phyloP scores from a whole-genome alignment of 352 stramenopile genomes.

The Phytophthora hibernalis region DNA sequence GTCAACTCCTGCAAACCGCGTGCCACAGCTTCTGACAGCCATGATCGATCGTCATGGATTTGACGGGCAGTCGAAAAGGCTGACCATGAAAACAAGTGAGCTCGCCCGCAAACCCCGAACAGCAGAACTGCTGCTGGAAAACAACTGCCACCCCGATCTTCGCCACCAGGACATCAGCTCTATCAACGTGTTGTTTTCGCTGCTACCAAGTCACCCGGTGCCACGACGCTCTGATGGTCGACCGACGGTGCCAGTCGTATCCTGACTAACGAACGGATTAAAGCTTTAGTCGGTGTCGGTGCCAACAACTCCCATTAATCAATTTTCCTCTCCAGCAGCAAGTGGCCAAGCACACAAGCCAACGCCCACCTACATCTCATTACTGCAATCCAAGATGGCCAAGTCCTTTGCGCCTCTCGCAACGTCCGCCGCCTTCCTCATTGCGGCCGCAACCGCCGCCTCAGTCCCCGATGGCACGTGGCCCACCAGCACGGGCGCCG shows the following conservation, averaged over 20 bases:
- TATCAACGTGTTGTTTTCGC: slow-evolving; percentile 5
- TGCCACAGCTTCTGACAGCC: too few species aligned
- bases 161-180: not conserved
- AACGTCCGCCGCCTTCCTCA: slow-evolving; percentile 8
- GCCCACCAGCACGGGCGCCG: too few species aligned
- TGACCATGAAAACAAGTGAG: too few species aligned
- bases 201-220: not conserved
- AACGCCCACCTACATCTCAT: slow-evolving; percentile 3
- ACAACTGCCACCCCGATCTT: too few species aligned
- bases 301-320: slow-evolving; percentile 14
- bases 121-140: too few species aligned
- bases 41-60: too few species aligned
- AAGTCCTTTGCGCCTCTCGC: slow-evolving; percentile 22
- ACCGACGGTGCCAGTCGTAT: not conserved
- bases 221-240: not conserved
- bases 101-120: too few species aligned
- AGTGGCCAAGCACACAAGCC: slow-evolving; percentile 17
- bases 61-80: too few species aligned
- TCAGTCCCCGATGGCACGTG: too few species aligned
- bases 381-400: slow-evolving; percentile 17
- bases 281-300: not conserved
- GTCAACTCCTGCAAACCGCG: too few species aligned
- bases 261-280: slow-evolving; percentile 1
- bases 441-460: too few species aligned
- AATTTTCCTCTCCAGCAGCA: slow-evolving; percentile 24